phyloP scores from a whole-genome alignment of 2,329 filamentous ascomycete genomes.

The Fusarium zealandicum region DNA sequence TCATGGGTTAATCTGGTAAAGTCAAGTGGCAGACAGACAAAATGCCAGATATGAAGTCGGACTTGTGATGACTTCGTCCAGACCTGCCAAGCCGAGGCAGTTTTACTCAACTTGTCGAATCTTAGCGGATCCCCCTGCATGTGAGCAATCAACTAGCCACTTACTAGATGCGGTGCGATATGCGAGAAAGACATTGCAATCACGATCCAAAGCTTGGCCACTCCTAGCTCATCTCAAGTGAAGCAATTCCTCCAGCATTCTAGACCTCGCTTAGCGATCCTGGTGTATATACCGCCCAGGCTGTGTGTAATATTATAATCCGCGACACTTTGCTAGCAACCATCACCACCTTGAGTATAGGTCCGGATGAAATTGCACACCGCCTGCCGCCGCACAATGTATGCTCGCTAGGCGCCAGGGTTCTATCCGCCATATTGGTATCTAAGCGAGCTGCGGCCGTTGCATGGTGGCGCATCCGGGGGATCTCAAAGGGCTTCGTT shows the following conservation, averaged over 20 bases:
- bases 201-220: neutral
- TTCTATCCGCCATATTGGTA: neutral
- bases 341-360: no score
- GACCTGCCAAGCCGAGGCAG: no score
- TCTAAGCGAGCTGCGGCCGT: slow-evolving; percentile 30
- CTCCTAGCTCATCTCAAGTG: neutral
- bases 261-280: slow-evolving; percentile 3
- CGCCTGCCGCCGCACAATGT: no score
- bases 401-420: no score
- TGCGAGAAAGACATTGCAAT: neutral
- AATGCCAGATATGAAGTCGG: no score
- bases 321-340: no score
- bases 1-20: no score
- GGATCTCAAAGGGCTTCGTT: slow-evolving; percentile 21
- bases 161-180: neutral
- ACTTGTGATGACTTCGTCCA: no score
- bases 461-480: slow-evolving; percentile 19
- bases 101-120: no score
- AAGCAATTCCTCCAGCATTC: neutral
- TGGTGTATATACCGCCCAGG: neutral
- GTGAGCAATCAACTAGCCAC: neutral
- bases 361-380: no score
- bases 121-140: no score
- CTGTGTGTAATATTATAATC: neutral
- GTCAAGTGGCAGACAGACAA: no score